Base-by-base conservation (phyloP, 2,329 filamentous ascomycete species). In the Pyrenophora seminiperda region DNA sequence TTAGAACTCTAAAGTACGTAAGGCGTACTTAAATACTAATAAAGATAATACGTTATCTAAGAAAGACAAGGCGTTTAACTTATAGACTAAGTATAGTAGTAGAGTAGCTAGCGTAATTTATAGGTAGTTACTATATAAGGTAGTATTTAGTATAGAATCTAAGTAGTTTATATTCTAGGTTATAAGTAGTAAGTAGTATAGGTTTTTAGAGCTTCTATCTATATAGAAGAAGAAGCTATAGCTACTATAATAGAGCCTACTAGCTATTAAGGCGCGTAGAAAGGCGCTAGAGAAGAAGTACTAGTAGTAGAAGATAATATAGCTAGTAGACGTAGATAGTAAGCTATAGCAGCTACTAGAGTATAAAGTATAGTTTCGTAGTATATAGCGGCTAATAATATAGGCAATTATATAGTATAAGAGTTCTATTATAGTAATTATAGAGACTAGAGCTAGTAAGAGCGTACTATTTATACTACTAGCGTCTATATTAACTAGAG, bases 141-240 rank as follows among this genome's bases (percentile, higher is more conserved):
- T 5, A 7, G 34, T 20, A 7, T 20, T 20, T n/a, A 20, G 17
- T n/a, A 20, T 38, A 5, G 34, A 20, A 50, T 58, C 19, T 14
- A 49, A 32, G 41, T 31, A 53, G 29, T 22, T 50, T 29, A 27
- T 43, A 45, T 63, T 62, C 46, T 27, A 42, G 10, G 41, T 15
- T 10, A 47, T n/a, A 17, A 63, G 59, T 38, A 53, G 31, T 7
- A 52, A 60, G 48, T 62, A 24, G 60, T 44, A 63, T 33, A 10
- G 27, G 18, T 63, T 65, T 56, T 60, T 59, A 29, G 53, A 34
- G 13, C 56, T 54, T 33, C 14, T 37, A 34, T 20, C 41, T 17
- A 18, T 1, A 6, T 13, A 24, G 36, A 20, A 15, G 34, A 22
- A 37, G 18, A 37, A n/a, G n/a, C n/a, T n/a, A n/a, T n/a, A 37